Percentiles rank a stretch among this genome's conserved stretches.
Conservation (phyloP, 495 filamentous ascomycete genomes). For the Penicillium diatomitis region DNA sequence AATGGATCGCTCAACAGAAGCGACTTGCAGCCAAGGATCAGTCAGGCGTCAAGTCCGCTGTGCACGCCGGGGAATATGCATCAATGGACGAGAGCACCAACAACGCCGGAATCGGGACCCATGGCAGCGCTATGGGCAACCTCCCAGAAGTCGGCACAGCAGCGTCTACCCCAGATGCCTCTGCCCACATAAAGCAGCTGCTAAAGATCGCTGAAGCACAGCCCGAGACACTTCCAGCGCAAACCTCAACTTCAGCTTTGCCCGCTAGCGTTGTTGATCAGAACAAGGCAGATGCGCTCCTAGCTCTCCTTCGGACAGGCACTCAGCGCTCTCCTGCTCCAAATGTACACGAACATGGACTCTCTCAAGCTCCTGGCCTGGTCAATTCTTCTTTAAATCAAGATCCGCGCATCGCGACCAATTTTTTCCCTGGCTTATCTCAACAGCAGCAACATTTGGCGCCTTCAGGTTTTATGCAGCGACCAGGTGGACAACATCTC, state of each 20-base stretch:
- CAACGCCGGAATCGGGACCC: conserved; percentile 5
- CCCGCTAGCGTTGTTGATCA: conserved; percentile 13
- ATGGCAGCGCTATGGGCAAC: conserved; percentile 26
- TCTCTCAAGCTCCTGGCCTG: conserved; percentile 13
- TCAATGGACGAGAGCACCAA: conserved; percentile 29
- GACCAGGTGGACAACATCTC: conserved; percentile 16
- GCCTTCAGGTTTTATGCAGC: conserved; percentile 11
- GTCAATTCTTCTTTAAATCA: conserved; percentile 28
- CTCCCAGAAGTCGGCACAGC: conserved; percentile 24
- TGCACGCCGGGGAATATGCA: conserved; percentile 23
- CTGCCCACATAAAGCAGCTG: conserved; percentile 51
- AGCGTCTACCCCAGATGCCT: conserved; percentile 39
- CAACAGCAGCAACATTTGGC: conserved; percentile 20
- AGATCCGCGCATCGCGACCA: conserved; percentile 34
- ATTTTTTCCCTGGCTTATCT: conserved; percentile 30
- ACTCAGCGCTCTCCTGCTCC: conserved; percentile 25
- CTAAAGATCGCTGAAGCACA: conserved; percentile 47
- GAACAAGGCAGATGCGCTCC: conserved; percentile 43
- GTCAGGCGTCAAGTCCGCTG: conserved; percentile 6
- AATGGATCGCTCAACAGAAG: conserved; percentile 81
- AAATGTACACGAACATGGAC: conserved; percentile 28
- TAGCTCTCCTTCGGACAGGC: conserved; percentile 48
- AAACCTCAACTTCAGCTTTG: conserved; percentile 4
- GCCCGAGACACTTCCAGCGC: conserved; percentile 5
- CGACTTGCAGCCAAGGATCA: conserved; percentile 47